phyloP scores from a whole-genome alignment of 1,284 basidiomycete species.

The Rhodotorula mucilaginosa region DNA sequence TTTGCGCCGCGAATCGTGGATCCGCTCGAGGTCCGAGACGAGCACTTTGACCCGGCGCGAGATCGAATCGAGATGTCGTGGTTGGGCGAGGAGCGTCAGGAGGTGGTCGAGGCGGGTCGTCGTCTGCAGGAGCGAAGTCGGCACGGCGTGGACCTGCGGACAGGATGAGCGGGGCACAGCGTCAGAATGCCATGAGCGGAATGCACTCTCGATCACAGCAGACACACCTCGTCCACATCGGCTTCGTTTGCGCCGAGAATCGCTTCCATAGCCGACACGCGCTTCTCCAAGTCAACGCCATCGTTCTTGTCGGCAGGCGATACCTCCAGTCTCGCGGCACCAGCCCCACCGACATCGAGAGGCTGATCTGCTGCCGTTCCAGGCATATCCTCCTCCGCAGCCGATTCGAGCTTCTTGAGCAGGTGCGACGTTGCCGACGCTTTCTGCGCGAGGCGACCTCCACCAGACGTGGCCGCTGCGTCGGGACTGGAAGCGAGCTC shows the following conservation, averaged over 20 bases:
- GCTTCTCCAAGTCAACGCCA: conserved; percentile 42
- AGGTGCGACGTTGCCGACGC: conserved; percentile 15
- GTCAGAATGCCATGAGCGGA: too few relatives aligned
- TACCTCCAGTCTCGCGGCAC: too few relatives aligned
- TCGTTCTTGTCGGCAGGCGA: neutral
- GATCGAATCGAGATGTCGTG: conserved; percentile 93
- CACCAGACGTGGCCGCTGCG: neutral
- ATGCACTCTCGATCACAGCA: too few relatives aligned
- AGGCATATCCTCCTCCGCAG: neutral
- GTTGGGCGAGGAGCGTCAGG: conserved; percentile 84
- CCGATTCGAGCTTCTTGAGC: conserved; percentile 5
- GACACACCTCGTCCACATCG: conserved; percentile 42
- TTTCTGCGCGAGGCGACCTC: conserved; percentile 10
- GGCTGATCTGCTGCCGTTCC: neutral
- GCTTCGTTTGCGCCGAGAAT: conserved; percentile 60
- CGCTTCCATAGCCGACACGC: conserved; percentile 75
- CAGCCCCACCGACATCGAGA: too few relatives aligned
- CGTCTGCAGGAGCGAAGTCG: conserved; percentile 75
- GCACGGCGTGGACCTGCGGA: conserved; percentile 51
- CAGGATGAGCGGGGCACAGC: too few relatives aligned
- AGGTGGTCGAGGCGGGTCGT: conserved; percentile 79
- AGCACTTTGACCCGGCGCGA: conserved; percentile 89
- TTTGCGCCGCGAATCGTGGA: conserved; percentile 57
- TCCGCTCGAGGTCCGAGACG: conserved; percentile 85
- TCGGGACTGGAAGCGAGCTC: conserved; percentile 1